A percentile compares a stretch with the other conserved stretches of the same genome.
These are phyloP conservation scores for Raffaelea ambrosiae DNA, from an alignment of 2,329 filamentous ascomycete genomes.

Conservation along the genomic window DNA sequence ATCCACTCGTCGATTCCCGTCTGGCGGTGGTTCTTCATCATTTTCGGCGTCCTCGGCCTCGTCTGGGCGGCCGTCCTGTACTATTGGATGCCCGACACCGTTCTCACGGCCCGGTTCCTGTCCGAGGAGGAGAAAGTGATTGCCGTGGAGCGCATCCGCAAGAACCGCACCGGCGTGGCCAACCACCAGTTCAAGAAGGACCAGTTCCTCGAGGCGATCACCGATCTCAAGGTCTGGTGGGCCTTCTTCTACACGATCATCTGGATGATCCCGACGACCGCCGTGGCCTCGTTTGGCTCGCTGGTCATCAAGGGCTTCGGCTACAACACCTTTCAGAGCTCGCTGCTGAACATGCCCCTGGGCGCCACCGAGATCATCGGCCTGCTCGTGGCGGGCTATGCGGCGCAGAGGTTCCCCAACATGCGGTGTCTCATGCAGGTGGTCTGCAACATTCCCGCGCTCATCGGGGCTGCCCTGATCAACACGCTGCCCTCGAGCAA, in stretches of 20 bases:
- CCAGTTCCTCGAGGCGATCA: slow-evolving; percentile 28
- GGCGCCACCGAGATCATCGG: slow-evolving; percentile 52
- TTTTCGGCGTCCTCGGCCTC: slow-evolving; percentile 42
- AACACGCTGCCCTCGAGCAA: slow-evolving; percentile 31
- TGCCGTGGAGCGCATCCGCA: slow-evolving; percentile 46
- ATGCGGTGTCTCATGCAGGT: slow-evolving; percentile 33
- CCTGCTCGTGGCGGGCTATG: slow-evolving; percentile 43
- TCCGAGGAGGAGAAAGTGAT: slow-evolving; percentile 46
- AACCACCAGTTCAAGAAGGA: slow-evolving; percentile 31
- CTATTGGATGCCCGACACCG: slow-evolving; percentile 55
- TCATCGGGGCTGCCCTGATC: slow-evolving; percentile 34
- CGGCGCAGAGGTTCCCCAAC: slow-evolving; percentile 26
- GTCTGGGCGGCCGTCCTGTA: slow-evolving; percentile 41
- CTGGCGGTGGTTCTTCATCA: slow-evolving; percentile 36
- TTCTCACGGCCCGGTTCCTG: slow-evolving; percentile 50
- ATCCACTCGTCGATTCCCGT: too few species aligned
- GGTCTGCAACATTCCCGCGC: slow-evolving; percentile 7
- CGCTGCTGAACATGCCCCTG: slow-evolving; percentile 54
- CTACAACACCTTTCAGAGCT: slow-evolving; percentile 45
- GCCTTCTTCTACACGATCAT: slow-evolving; percentile 36
- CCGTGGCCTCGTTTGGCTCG: slow-evolving; percentile 2
- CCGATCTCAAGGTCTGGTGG: slow-evolving; percentile 32
- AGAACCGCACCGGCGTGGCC: slow-evolving; percentile 37
- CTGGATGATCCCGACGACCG: slow-evolving; percentile 14
- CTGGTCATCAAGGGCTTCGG: slow-evolving; percentile 31